Percentiles rank a stretch among this genome's conserved stretches.
Conservation (phyloP, 2,329 filamentous ascomycete genomes). For the Penicillium sp. region DNA sequence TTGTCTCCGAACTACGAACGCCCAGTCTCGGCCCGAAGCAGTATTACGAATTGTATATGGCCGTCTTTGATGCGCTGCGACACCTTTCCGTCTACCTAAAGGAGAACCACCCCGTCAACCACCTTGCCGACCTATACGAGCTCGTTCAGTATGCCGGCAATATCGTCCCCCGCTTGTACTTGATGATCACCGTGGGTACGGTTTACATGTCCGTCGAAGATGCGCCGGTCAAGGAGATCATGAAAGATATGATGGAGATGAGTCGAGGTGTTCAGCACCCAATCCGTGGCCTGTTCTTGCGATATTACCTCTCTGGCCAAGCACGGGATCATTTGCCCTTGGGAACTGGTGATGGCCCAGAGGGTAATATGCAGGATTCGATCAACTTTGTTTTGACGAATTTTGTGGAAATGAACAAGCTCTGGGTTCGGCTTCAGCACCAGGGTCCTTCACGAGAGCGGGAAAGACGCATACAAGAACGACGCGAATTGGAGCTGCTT, state of each 20-base stretch:
- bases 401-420: conserved; percentile 99
- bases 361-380: conserved; percentile 93
- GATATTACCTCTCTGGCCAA: conserved; percentile 95
- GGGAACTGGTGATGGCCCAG: conserved; percentile 80
- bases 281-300: conserved; percentile 87
- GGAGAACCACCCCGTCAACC: conserved; percentile 96
- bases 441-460: conserved; percentile 94
- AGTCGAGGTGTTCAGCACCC: conserved; percentile 96
- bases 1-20: conserved; percentile 96
- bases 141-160: conserved; percentile 98
- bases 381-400: conserved; percentile 98
- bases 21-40: conserved; percentile 98
- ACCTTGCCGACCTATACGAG: conserved; percentile 96
- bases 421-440: conserved; percentile 96
- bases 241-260: conserved; percentile 99
- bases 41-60: conserved; percentile 99
- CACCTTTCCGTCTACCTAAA: conserved; percentile 95
- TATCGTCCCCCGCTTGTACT: conserved; percentile 90
- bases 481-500: conserved; percentile 90
- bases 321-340: conserved; percentile 83
- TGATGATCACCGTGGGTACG: conserved; percentile 98
- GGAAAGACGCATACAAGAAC: conserved; percentile 88
- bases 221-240: conserved; percentile 97
- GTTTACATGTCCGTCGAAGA: conserved; percentile 99
- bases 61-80: conserved; percentile 94